Evolutionary conservation across 148 eudicot genomes (phyloP).

Genomic region (Cornus kousa): DNA sequence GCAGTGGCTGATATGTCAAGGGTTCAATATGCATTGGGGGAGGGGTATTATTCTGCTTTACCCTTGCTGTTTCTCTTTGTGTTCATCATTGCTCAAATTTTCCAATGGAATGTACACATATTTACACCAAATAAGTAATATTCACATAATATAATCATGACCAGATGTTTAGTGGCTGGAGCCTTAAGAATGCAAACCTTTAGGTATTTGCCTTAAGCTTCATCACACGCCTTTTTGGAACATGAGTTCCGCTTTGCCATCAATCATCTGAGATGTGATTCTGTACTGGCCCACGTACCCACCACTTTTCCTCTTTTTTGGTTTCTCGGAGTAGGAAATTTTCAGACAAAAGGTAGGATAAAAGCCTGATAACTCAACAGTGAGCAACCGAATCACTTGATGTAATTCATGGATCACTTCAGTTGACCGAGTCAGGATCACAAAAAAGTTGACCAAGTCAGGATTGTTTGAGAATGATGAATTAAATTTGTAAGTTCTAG

Average conservation of each 20-base stretch:
- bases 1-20: slow-evolving; percentile 47
- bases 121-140: background rate
- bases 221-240: background rate
- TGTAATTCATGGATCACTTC: background rate
- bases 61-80: background rate
- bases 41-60: slow-evolving; percentile 52
- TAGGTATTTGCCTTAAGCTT: background rate
- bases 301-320: background rate
- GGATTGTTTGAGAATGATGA: background rate
- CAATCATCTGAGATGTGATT: background rate
- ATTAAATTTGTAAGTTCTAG: background rate
- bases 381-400: background rate
- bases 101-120: background rate
- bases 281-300: background rate
- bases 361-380: background rate
- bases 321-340: background rate
- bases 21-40: slow-evolving; percentile 55
- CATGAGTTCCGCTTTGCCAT: background rate
- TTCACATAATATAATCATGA: background rate
- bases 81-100: slow-evolving; percentile 6
- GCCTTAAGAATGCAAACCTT: slow-evolving; percentile 2
- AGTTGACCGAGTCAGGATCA: background rate
- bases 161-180: background rate
- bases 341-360: background rate
- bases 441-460: background rate